Conservation (phyloP, 225 moss, liverwort and hornwort genomes). For the Rhytidiadelphus loreus region DNA sequence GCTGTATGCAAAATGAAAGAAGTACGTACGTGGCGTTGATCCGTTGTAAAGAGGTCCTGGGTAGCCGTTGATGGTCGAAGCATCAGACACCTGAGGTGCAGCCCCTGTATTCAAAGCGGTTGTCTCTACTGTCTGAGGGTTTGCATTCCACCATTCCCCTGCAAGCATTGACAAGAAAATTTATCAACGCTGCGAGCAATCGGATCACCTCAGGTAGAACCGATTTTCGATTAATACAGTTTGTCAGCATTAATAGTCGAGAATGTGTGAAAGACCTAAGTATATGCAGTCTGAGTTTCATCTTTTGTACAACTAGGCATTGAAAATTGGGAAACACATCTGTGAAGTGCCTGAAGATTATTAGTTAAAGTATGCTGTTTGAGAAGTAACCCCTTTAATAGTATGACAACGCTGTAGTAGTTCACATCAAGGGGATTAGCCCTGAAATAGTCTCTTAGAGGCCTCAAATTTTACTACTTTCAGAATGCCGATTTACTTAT, state of each 20-base stretch:
- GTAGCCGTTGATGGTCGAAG: slow-evolving; percentile 40
- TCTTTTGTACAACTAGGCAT: neutral
- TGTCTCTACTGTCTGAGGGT: slow-evolving; percentile 34
- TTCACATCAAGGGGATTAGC: too few species aligned
- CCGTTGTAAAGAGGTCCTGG: slow-evolving; percentile 34
- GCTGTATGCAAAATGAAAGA: neutral
- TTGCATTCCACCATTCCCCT: slow-evolving; percentile 77
- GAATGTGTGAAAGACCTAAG: neutral
- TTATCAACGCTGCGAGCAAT: neutral
- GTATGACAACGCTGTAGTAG: too few species aligned
- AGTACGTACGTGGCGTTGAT: slow-evolving; percentile 5
- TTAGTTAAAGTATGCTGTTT: neutral
- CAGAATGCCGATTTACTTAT: too few species aligned
- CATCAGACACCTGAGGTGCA: slow-evolving; percentile 33
- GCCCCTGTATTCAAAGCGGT: slow-evolving; percentile 22
- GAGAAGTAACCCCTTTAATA: too few species aligned
- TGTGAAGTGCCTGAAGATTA: neutral
- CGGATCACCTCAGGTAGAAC: neutral
- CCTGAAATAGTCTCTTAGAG: too few species aligned
- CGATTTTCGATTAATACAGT: neutral
- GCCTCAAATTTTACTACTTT: too few species aligned
- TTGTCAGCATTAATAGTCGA: neutral
- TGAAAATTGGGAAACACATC: neutral
- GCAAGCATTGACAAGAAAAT: neutral
- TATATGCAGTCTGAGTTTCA: neutral